phyloP scores from a whole-genome alignment of 1,139 yeast species.

The Candida anutae region DNA sequence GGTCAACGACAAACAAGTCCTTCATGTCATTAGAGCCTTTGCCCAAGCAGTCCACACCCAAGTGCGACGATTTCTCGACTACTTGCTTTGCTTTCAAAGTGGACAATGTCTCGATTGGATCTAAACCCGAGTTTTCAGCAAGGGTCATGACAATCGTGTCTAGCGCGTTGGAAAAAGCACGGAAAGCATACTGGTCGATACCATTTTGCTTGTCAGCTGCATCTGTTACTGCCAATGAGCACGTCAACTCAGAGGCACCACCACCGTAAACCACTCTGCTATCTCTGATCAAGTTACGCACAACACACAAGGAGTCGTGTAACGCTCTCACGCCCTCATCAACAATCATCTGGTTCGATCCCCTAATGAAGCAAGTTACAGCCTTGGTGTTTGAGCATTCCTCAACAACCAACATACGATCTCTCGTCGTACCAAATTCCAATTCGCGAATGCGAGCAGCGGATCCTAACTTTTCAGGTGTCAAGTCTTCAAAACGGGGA shows the following conservation, averaged over 20 bases:
- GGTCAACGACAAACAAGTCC: conserved; percentile 91
- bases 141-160: conserved; percentile 91
- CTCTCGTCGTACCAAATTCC: conserved; percentile 94
- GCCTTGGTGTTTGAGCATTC: conserved; percentile 85
- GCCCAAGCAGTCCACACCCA: conserved; percentile 94
- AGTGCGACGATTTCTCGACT: conserved; percentile 55
- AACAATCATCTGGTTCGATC: conserved; percentile 94
- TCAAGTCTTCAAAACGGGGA: conserved; percentile 90
- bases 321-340: conserved; percentile 96
- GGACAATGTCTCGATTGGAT: conserved; percentile 87
- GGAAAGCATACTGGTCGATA: conserved; percentile 94
- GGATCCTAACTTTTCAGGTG: conserved; percentile 72
- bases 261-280: conserved; percentile 96
- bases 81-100: conserved; percentile 79
- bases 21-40: conserved; percentile 86
- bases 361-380: conserved; percentile 89
- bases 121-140: conserved; percentile 94
- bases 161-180: conserved; percentile 87
- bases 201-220: conserved; percentile 93
- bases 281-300: conserved; percentile 88
- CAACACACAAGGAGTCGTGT: conserved; percentile 95
- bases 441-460: conserved; percentile 84
- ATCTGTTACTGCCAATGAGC: conserved; percentile 84
- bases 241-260: conserved; percentile 94
- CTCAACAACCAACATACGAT: conserved; percentile 91